A percentile compares a stretch with the other conserved stretches of the same genome.
Conservation (phyloP, 331 rosid genomes). For the Cydonia oblonga region DNA sequence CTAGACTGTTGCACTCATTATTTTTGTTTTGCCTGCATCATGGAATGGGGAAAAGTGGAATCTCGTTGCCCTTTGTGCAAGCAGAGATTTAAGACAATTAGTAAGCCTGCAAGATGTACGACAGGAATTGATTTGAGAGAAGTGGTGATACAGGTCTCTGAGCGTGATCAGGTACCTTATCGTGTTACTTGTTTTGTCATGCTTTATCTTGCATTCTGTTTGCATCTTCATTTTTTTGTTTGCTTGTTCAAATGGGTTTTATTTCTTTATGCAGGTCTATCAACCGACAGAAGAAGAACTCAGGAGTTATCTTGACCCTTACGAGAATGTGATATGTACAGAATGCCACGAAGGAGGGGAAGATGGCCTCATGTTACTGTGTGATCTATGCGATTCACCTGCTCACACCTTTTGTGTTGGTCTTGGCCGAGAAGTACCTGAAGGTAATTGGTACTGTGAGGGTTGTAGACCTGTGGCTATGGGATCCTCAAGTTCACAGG, state of each 20-base stretch:
- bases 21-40: conserved; percentile 83
- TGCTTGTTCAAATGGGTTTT: conserved; percentile 1
- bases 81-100: conserved; percentile 83
- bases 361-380: conserved; percentile 81
- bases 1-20: conserved; percentile 86
- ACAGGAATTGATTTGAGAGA: conserved; percentile 64
- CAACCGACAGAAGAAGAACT: conserved; percentile 94
- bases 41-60: conserved; percentile 99
- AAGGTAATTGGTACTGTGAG: conserved; percentile 85
- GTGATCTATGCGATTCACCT: conserved; percentile 88
- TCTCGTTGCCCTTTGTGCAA: conserved; percentile 98
- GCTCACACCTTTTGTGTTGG: conserved; percentile 94
- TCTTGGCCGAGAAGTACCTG: conserved; percentile 77
- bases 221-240: not conserved
- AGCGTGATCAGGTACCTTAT: conserved; percentile 79
- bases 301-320: conserved; percentile 85
- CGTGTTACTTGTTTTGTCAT: not conserved
- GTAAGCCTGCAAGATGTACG: conserved; percentile 56
- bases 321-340: conserved; percentile 66
- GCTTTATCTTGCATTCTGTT: conserved; percentile 5
- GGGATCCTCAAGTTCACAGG: conserved; percentile 67
- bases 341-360: conserved; percentile 92
- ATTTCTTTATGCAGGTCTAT: conserved; percentile 53
- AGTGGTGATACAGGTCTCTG: conserved; percentile 56
- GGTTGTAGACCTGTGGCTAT: conserved; percentile 69